These are phyloP conservation scores for Aspergillus japonicus DNA, from an alignment of 2,329 filamentous ascomycete species.

Conservation along the genomic window DNA sequence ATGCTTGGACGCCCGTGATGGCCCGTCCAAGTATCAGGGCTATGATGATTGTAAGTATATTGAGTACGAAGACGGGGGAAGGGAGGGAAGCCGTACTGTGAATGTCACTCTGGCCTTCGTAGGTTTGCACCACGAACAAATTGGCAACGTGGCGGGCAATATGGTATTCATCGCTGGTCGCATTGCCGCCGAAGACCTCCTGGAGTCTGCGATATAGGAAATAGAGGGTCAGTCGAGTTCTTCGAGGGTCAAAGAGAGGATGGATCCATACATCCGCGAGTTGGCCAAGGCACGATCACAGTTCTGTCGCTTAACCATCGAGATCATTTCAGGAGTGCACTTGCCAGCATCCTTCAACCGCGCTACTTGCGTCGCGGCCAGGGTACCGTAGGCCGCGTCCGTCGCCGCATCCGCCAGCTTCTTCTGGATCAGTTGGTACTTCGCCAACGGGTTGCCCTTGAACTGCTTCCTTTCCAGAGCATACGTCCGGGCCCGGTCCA, in stretches of 20 bases:
- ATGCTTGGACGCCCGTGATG: conserved; percentile 75
- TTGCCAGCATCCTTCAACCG: conserved; percentile 89
- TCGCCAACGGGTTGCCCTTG: conserved; percentile 90
- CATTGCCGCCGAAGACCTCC: conserved; percentile 96
- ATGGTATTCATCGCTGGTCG: conserved; percentile 94
- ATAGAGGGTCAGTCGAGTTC: not conserved
- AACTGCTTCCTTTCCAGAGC: conserved; percentile 94
- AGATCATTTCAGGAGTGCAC: conserved; percentile 90
- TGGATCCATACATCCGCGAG: conserved; percentile 59
- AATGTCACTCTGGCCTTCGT: conserved; percentile 97
- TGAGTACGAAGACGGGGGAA: not conserved
- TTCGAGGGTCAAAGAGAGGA: no score
- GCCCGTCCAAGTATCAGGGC: conserved; percentile 67
- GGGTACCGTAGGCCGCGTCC: conserved; percentile 85
- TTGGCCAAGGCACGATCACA: conserved; percentile 85
- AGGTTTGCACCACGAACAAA: conserved; percentile 94
- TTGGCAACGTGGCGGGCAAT: conserved; percentile 96
- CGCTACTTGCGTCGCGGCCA: conserved; percentile 87
- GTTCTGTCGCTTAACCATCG: conserved; percentile 95
- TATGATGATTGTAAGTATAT: conserved; percentile 32
- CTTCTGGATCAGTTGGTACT: conserved; percentile 97
- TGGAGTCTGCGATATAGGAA: conserved; percentile 59
- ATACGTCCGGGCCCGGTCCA: conserved; percentile 77
- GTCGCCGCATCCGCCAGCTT: conserved; percentile 91
- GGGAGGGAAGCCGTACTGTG: conserved; percentile 67